These are phyloP conservation scores for Microbotryum saponariae DNA, from an alignment of 1,284 basidiomycete species.

Conservation along the genomic window DNA sequence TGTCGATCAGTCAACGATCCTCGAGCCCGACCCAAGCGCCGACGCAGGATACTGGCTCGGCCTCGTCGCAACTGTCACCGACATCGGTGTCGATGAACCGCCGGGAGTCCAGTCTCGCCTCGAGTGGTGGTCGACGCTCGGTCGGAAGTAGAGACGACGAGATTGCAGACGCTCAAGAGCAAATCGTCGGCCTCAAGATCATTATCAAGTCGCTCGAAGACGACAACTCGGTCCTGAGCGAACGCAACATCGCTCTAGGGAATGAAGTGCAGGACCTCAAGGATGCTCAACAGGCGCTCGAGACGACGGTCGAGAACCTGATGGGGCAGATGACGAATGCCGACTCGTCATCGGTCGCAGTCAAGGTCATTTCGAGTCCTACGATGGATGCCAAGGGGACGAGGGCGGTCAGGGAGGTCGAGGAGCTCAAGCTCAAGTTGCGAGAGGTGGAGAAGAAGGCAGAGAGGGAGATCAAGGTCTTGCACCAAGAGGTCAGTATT, in stretches of 20 bases:
- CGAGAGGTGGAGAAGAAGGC: conserved; percentile 37
- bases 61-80: background rate
- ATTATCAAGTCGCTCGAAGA: conserved; percentile 80
- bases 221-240: conserved; percentile 59
- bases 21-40: background rate
- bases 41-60: background rate
- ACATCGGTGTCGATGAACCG: background rate
- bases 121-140: background rate
- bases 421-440: conserved; percentile 32
- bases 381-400: background rate
- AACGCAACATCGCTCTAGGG: conserved; percentile 53
- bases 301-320: conserved; percentile 61
- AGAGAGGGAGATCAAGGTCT: conserved; percentile 32
- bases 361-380: conserved; percentile 45
- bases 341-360: too few relatives aligned
- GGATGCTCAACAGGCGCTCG: conserved; percentile 53
- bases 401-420: conserved; percentile 25
- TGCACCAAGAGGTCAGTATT: conserved; percentile 31
- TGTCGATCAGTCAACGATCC: background rate
- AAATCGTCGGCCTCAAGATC: conserved; percentile 35
- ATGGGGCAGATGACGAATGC: too few relatives aligned
- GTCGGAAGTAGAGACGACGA: conserved; percentile 31
- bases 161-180: conserved; percentile 28
- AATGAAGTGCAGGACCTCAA: conserved; percentile 60
- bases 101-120: conserved; percentile 4